Evolutionary conservation across 2,329 filamentous ascomycete species (phyloP).

Genomic region (Colletotrichum sublineola): DNA sequence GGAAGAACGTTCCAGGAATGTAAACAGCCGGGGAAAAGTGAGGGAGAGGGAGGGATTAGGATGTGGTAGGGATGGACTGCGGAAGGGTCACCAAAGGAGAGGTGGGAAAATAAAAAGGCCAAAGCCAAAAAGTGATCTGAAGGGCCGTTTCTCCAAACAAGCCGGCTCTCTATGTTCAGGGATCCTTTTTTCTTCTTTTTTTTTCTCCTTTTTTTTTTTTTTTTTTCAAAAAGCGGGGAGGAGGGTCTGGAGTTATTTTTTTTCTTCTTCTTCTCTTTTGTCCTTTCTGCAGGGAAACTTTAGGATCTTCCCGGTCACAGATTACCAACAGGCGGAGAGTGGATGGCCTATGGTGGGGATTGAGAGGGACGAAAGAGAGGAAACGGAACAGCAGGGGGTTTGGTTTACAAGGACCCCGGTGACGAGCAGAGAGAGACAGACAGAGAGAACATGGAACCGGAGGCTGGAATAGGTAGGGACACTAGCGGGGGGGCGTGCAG

Average conservation of each 20-base stretch:
- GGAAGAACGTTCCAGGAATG: conserved; percentile 15
- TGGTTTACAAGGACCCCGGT: background rate
- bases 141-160: background rate
- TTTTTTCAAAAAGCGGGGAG: conserved; percentile 14
- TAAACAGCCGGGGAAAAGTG: conserved; percentile 17
- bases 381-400: background rate
- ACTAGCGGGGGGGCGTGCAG: background rate
- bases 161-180: conserved; percentile 4
- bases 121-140: conserved; percentile 6
- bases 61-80: conserved; percentile 14
- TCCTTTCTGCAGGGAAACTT: background rate
- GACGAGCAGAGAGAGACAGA: background rate
- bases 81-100: conserved; percentile 1
- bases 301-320: conserved; percentile 15
- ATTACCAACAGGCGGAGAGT: background rate
- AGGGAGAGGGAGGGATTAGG: conserved; percentile 7
- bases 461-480: conserved; percentile 1
- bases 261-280: background rate
- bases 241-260: conserved; percentile 4
- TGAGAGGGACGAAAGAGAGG: background rate
- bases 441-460: background rate
- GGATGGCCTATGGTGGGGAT: conserved; percentile 4
- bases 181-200: conserved; percentile 11
- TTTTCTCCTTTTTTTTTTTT: background rate
- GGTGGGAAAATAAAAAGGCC: background rate